Conservation (phyloP, 179 eudicot genomes). For the Silene noctiflora region DNA sequence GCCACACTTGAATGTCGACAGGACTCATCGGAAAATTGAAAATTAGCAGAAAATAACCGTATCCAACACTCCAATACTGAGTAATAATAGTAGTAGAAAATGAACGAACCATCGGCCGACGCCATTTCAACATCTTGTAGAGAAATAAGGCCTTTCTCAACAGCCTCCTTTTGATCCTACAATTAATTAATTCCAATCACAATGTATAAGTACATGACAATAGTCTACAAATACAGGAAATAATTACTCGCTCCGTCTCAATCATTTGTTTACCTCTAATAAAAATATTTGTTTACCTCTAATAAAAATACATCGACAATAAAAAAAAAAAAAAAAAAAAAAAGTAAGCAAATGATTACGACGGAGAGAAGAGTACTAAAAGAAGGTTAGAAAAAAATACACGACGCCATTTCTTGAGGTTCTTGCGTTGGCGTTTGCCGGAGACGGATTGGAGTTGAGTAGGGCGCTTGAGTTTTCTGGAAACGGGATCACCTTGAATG, state of each 20-base stretch:
- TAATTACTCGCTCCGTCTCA: too few relatives aligned
- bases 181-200: not conserved
- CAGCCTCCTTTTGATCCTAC: conserved; percentile 84
- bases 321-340: not conserved
- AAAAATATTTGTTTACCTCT: not conserved
- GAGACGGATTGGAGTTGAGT: conserved; percentile 56
- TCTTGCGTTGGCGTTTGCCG: conserved; percentile 92
- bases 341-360: not conserved
- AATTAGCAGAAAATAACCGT: too few relatives aligned
- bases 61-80: not conserved
- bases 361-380: not conserved
- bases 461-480: conserved; percentile 56
- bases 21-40: too few relatives aligned
- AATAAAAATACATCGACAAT: not conserved
- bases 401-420: conserved; percentile 88
- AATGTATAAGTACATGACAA: too few relatives aligned
- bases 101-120: conserved; percentile 49
- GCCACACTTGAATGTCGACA: too few relatives aligned
- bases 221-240: too few relatives aligned
- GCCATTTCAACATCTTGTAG: conserved; percentile 85
- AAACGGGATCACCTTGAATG: conserved; percentile 58
- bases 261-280: not conserved
- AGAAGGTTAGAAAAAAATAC: conserved; percentile 27
- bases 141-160: conserved; percentile 69
- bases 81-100: not conserved